Evolutionary conservation across 2,329 filamentous ascomycete genomes (phyloP), one percentile per base, ranked within the genome.

Genomic region (Byssoonygena ceratinophila): DNA sequence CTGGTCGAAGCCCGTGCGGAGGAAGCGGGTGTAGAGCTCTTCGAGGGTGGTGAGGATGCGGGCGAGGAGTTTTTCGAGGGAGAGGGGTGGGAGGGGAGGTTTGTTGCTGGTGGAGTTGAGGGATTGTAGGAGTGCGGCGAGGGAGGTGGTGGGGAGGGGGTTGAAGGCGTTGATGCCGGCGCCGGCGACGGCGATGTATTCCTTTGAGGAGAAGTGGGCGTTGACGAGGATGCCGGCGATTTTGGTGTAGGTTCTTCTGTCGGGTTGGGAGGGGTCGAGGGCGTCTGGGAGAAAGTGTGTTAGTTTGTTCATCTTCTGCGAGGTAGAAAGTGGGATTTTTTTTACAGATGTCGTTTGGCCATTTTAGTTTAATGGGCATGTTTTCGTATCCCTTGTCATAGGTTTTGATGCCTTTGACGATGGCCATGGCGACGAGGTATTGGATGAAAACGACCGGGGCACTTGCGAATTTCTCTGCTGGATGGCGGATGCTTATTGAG

Each of bases 211-310:
- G 71, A 92, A 97, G 54, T 82, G 81, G 57, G 87, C 92, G 66
- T 95, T 94, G 5, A 94, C 86, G 2, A 97, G 77, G 57, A 98
- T 92, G 4, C 92, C 92, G 50, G 87, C 88, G 51, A 98, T 90
- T 64, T 98, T 98, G 59, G 89, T 83, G 60, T 92, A 92, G 22
- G 61, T 64, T 48, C 68, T 68, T 43, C 68, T 66, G 1, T 71
- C 67, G 1, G 73, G 74, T 44, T 74, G 75, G 50, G 68, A 72
- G 4, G 78, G 85, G 62, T 88, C 83, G 20, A 80, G 74, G 0
- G 83, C 84, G 63, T 88, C 80, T 80, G 83, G 83, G n/a, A n/a
- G n/a, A n/a, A n/a, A n/a, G n/a, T n/a, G n/a, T n/a, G n/a, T n/a
- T n/a, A n/a, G n/a, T n/a, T n/a, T n/a, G n/a, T n/a, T n/a, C n/a